These are phyloP conservation scores for Phytophthora pinifolia DNA, from an alignment of 352 stramenopile species.

Conservation along the genomic window DNA sequence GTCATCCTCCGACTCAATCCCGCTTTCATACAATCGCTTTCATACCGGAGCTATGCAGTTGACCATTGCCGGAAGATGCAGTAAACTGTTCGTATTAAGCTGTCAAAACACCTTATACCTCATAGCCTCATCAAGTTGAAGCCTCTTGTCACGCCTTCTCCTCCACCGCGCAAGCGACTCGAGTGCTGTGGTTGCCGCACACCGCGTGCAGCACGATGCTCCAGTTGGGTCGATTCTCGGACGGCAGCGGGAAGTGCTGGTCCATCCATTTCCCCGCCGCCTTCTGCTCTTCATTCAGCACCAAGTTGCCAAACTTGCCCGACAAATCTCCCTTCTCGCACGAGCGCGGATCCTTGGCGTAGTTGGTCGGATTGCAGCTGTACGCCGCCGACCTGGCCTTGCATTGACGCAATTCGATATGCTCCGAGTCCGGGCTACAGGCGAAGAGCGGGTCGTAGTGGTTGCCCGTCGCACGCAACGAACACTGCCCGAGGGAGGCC, in stretches of 20 bases:
- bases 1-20: too few relatives aligned
- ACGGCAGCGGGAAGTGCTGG: conserved; percentile 27
- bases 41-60: too few relatives aligned
- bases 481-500: conserved; percentile 37
- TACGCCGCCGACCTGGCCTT: conserved; percentile 36
- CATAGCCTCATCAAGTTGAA: neutral
- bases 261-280: conserved; percentile 31
- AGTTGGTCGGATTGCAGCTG: conserved; percentile 37
- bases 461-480: conserved; percentile 31
- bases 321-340: conserved; percentile 61
- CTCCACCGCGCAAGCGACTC: conserved; percentile 42
- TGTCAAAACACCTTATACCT: too few relatives aligned
- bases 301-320: conserved; percentile 44
- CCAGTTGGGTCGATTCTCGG: conserved; percentile 36
- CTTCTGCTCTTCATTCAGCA: conserved; percentile 21
- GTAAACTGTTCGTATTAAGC: too few relatives aligned
- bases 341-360: conserved; percentile 25
- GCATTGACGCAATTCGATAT: too few relatives aligned
- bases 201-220: conserved; percentile 46
- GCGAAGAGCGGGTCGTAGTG: conserved; percentile 47
- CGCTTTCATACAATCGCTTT: too few relatives aligned
- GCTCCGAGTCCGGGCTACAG: conserved; percentile 47
- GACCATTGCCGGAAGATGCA: too few relatives aligned
- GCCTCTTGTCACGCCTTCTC: conserved; percentile 6
- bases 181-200: conserved; percentile 29